Conservation (phyloP, 371 early-diverging fungal species). For the Mucor indicus region DNA sequence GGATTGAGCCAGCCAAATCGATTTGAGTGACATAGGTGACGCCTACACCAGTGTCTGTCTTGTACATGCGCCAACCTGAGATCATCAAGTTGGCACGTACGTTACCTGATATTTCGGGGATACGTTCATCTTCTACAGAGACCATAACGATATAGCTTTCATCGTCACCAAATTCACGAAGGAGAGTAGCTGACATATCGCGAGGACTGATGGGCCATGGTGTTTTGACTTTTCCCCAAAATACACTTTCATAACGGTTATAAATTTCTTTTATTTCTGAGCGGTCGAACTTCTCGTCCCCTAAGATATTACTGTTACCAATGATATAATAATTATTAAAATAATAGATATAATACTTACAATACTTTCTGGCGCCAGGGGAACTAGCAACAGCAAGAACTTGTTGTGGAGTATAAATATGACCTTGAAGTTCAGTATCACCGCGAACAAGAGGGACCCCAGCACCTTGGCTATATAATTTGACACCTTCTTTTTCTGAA, state of each 20-base stretch:
- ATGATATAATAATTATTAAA: no score
- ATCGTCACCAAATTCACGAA: conserved; percentile 21
- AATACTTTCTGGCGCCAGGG: conserved; percentile 29
- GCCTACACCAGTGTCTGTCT: conserved; percentile 28
- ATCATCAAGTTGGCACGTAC: conserved; percentile 41
- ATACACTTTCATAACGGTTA: conserved; percentile 26
- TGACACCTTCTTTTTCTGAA: conserved; percentile 23
- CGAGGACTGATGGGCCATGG: conserved; percentile 46
- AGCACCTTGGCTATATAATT: conserved; percentile 25
- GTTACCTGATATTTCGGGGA: conserved; percentile 25
- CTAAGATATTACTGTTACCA: no score
- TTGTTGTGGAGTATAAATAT: conserved; percentile 22
- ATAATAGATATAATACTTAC: conserved; percentile 16
- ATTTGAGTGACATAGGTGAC: conserved; percentile 44
- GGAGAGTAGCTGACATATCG: conserved; percentile 22
- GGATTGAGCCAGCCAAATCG: conserved; percentile 45
- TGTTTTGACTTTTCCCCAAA: conserved; percentile 42
- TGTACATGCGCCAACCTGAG: conserved; percentile 45
- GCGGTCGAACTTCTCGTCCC: conserved; percentile 45
- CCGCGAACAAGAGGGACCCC: conserved; percentile 25
- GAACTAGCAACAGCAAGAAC: conserved; percentile 23
- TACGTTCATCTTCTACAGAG: conserved; percentile 34
- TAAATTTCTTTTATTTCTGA: conserved; percentile 42
- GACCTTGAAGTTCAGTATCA: conserved; percentile 16
- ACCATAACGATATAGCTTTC: conserved; percentile 31